Percentiles rank a stretch among this genome's conserved stretches.
These are phyloP conservation scores for Pulveroboletus sp. DNA, from an alignment of 768 basidiomycete genomes.

Conservation along the genomic window DNA sequence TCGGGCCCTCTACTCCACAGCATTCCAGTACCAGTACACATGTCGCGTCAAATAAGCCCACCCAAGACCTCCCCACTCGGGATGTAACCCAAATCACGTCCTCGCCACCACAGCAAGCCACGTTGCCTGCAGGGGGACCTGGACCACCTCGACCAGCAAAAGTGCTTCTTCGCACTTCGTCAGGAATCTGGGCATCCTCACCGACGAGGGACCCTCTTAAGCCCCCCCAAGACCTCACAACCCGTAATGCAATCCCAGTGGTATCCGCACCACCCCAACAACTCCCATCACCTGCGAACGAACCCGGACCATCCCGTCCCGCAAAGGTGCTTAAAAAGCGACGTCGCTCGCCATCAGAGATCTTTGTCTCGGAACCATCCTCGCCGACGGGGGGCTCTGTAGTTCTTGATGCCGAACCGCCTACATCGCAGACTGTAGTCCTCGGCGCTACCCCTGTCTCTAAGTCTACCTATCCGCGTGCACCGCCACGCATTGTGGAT, in stretches of 20 bases:
- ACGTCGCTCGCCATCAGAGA: slow-evolving; percentile 5
- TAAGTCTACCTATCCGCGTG: slow-evolving; percentile 2
- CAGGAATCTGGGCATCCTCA: no score
- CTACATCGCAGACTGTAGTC: background rate
- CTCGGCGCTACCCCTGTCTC: background rate
- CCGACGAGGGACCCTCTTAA: background rate
- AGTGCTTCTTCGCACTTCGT: background rate
- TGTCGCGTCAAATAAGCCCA: background rate
- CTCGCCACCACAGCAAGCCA: no score
- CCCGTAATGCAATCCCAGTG: background rate
- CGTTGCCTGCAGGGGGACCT: no score
- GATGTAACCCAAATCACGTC: no score
- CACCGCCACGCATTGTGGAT: slow-evolving; percentile 22
- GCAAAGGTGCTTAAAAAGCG: slow-evolving; percentile 12
- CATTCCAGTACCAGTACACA: background rate
- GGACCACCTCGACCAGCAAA: no score
- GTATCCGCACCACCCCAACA: background rate
- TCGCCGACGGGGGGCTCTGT: slow-evolving; percentile 5
- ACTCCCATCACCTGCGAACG: background rate
- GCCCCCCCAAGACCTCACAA: background rate
- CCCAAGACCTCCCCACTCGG: background rate
- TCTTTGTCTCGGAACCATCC: slow-evolving; percentile 17
- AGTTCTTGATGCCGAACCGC: background rate
- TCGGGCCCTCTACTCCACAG: background rate
- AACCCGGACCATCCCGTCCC: background rate